Evolutionary conservation across 2,329 filamentous ascomycete genomes (phyloP).

Genomic region (Epichloe brachyelytri): DNA sequence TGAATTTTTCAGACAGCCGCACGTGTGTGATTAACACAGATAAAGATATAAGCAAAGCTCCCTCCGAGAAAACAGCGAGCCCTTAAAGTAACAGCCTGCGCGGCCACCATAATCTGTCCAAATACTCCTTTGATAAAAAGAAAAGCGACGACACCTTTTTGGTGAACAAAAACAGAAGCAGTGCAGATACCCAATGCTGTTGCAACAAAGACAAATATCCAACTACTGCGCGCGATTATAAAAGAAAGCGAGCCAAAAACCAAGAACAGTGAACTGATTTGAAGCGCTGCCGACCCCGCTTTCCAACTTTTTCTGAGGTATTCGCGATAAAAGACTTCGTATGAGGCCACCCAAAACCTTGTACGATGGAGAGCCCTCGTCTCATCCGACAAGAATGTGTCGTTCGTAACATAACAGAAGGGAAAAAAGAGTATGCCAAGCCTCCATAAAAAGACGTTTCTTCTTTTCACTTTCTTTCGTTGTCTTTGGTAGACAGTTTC

Average conservation of each 20-base stretch:
- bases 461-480: neutral
- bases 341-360: neutral
- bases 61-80: neutral
- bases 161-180: neutral
- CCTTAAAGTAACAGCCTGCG: neutral
- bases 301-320: neutral
- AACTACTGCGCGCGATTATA: neutral
- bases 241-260: conserved; percentile 7
- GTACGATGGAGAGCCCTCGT: neutral
- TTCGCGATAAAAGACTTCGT: neutral
- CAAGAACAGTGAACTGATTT: conserved; percentile 7
- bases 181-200: conserved; percentile 2
- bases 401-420: neutral
- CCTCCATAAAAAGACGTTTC: neutral
- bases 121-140: neutral
- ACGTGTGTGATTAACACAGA: neutral
- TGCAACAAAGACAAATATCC: neutral
- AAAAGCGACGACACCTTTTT: conserved; percentile 1
- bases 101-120: neutral
- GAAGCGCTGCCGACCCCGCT: conserved; percentile 5
- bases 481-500: neutral
- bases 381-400: neutral
- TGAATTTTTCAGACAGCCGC: neutral
- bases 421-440: neutral
- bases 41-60: neutral